These are phyloP conservation scores for Alternaria brassicae DNA, from an alignment of 2,329 filamentous ascomycete genomes.

Conservation along the genomic window DNA sequence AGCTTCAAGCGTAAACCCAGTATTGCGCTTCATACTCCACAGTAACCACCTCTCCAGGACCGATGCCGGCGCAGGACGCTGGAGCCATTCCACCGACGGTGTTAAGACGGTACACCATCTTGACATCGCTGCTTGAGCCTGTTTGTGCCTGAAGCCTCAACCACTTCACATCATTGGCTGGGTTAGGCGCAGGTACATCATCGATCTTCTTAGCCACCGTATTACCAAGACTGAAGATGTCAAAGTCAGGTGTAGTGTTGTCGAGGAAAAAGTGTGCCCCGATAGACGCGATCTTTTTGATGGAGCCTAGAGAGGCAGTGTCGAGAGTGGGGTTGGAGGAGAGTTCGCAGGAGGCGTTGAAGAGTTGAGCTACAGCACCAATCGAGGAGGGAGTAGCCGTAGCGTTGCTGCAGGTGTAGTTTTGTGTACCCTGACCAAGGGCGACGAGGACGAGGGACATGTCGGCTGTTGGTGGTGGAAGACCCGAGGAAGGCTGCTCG, in stretches of 20 bases:
- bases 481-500: constrained; percentile 36
- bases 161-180: constrained; percentile 73
- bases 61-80: constrained; percentile 66
- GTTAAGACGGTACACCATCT: constrained; percentile 81
- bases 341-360: constrained; percentile 34
- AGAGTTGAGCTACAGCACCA: constrained; percentile 52
- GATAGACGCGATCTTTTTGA: constrained; percentile 40
- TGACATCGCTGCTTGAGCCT: constrained; percentile 56
- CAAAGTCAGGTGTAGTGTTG: constrained; percentile 77
- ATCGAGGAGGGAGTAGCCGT: constrained; percentile 46
- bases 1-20: constrained; percentile 60
- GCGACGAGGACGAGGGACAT: constrained; percentile 54
- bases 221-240: constrained; percentile 72
- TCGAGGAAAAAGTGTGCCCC: constrained; percentile 84
- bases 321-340: constrained; percentile 25
- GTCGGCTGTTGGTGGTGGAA: constrained; percentile 34
- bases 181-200: constrained; percentile 67
- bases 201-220: constrained; percentile 71
- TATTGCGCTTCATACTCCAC: constrained; percentile 88
- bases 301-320: constrained; percentile 35
- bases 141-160: constrained; percentile 67
- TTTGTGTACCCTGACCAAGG: constrained; percentile 59
- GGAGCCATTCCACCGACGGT: constrained; percentile 83
- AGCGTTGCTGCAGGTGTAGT: constrained; percentile 55
- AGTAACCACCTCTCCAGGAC: constrained; percentile 61